Percentiles rank a stretch among this genome's conserved stretches.
Conservation (phyloP, 768 basidiomycete species). For the Cystofilobasidium bisporidii region DNA sequence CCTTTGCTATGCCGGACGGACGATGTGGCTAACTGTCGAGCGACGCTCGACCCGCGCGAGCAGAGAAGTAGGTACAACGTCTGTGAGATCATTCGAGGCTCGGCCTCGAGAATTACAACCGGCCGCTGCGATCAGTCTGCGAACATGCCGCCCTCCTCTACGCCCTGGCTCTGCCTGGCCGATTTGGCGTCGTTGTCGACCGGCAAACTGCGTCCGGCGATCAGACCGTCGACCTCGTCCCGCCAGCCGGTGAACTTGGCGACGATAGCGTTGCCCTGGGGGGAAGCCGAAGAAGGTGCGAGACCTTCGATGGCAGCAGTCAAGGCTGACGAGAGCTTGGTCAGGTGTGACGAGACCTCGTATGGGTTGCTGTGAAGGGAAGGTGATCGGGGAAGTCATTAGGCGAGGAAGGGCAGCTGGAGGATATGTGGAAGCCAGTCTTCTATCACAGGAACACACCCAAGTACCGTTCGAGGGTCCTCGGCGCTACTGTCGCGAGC, state of each 20-base stretch:
- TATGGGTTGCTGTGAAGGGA: not conserved
- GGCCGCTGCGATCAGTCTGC: too few relatives aligned
- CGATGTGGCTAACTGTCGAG: too few relatives aligned
- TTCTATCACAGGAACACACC: not conserved
- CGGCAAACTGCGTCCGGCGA: too few relatives aligned
- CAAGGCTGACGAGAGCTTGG: not conserved
- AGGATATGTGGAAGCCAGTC: too few relatives aligned
- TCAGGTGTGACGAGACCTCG: not conserved
- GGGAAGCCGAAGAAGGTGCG: not conserved
- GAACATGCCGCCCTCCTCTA: too few relatives aligned
- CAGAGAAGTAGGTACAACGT: too few relatives aligned
- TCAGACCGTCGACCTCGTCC: not conserved
- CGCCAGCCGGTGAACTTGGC: not conserved
- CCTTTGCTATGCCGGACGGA: too few relatives aligned
- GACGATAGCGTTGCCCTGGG: not conserved
- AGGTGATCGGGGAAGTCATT: not conserved
- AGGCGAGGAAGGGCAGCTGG: not conserved
- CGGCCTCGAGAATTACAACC: too few relatives aligned
- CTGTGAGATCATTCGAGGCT: too few relatives aligned
- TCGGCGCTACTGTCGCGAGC: not conserved
- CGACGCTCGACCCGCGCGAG: too few relatives aligned
- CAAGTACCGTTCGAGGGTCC: not conserved
- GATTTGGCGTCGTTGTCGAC: too few relatives aligned
- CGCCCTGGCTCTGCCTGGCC: too few relatives aligned
- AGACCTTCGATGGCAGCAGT: not conserved